Base-by-base conservation (phyloP, 1,139 yeast genomes). In the Blastobotrys capitulatus region DNA sequence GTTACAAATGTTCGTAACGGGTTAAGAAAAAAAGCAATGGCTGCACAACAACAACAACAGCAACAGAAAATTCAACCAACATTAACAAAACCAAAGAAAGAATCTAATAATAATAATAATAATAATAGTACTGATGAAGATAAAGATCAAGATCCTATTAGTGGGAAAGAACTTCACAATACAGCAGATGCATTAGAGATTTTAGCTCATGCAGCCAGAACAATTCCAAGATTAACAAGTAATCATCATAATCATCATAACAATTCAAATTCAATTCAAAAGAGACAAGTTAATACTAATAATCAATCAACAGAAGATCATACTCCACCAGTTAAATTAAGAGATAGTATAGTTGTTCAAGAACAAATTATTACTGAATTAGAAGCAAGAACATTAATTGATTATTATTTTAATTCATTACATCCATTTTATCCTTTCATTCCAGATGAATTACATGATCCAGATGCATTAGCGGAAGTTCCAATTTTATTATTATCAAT, bases 401-500 rank as follows among this genome's bases (percentile, higher is more conserved):
- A 77, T 42, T 70, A 82, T 48, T 90, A 86, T 64, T 87, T 87
- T 64, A 68, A 79, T 9, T 80, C 88, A 3, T 77, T 90, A 81
- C 95, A 87, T 63, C 96, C 96, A 1, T 90, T 82, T 64, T 89
- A 85, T 67, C 97, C 97, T 0, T 86, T 83, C 60, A 77, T 90
- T 35, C 96, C 96, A 1, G 72, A 75, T 34, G 86, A 83, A 54
- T 65, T 89, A 42, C 92, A 83, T 51, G 74, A 79, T 47, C 79
- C 87, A 0, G 78, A 78, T 45, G 79, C 77, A 7, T 68, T 90
- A 39, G 82, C 89, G 0, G 83, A 83, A 6, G 86, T 86, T 66
- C 96, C 96, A 0, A 80, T 89, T 54, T 70, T 89, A 42, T 67
- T 89, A 29, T 85, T 94, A 61, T 83, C 95, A 1, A 82, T 89